These are phyloP conservation scores for Ceratocystiopsis brevicomis DNA, from an alignment of 2,329 filamentous ascomycete genomes.

Conservation along the genomic window DNA sequence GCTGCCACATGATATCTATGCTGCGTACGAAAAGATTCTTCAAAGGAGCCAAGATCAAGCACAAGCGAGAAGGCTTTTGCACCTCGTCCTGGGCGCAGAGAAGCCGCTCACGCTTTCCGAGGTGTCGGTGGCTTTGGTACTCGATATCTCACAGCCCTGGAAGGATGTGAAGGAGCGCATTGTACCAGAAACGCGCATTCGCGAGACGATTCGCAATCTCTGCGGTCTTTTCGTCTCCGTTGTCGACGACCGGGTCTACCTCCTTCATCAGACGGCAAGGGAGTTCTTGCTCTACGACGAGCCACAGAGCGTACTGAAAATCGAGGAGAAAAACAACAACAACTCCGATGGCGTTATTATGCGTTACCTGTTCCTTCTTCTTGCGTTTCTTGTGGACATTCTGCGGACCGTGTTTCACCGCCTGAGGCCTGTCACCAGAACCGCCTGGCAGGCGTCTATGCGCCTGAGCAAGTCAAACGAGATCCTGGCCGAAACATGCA, in stretches of 20 bases:
- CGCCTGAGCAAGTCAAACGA: too few relatives aligned
- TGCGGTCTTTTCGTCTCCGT: conserved; percentile 20
- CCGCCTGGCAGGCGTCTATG: too few relatives aligned
- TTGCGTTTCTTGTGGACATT: too few relatives aligned
- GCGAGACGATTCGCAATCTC: conserved; percentile 11
- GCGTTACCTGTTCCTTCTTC: too few relatives aligned
- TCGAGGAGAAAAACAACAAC: too few relatives aligned
- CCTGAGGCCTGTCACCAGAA: too few relatives aligned
- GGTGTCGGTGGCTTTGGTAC: conserved; percentile 14
- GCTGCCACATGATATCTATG: not conserved
- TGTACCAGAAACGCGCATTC: conserved; percentile 6
- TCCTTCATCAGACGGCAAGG: conserved; percentile 22
- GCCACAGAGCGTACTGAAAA: too few relatives aligned
- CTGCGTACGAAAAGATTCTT: not conserved
- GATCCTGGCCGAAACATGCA: too few relatives aligned
- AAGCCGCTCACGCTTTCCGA: conserved; percentile 17
- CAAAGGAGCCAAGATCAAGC: conserved; percentile 2
- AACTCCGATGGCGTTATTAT: too few relatives aligned
- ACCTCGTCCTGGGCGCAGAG: conserved; percentile 17
- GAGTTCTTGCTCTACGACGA: conserved; percentile 15
- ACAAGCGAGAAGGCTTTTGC: conserved; percentile 15
- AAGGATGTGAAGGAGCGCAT: conserved; percentile 5
- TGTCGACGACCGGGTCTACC: conserved; percentile 16
- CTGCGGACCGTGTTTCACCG: too few relatives aligned
- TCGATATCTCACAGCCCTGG: conserved; percentile 3